phyloP scores from a whole-genome alignment of 768 basidiomycete genomes.

The Panus rudis region DNA sequence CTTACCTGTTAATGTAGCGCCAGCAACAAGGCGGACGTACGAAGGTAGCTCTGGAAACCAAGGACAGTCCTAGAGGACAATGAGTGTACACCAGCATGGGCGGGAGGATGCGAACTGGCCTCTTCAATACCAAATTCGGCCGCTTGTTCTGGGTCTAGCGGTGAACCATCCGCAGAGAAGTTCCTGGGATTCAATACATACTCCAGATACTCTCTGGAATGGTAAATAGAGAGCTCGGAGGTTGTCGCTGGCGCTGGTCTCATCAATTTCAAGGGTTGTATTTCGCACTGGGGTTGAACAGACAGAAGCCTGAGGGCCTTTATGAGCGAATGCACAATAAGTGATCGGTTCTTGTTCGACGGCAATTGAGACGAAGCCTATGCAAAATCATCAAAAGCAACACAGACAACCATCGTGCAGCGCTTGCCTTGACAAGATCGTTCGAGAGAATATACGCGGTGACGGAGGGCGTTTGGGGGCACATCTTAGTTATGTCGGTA shows the following conservation, averaged over 20 bases:
- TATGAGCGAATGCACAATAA: constrained; percentile 59
- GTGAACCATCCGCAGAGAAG: constrained; percentile 9
- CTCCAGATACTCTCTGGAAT: constrained; percentile 66
- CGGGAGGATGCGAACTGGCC: constrained; percentile 26
- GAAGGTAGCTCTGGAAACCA: constrained; percentile 59
- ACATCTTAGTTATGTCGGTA: too few relatives aligned
- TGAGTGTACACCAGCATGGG: not conserved
- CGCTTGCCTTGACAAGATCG: too few relatives aligned
- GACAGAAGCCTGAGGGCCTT: constrained; percentile 44
- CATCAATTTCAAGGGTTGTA: constrained; percentile 40
- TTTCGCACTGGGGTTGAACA: constrained; percentile 15
- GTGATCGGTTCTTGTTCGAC: constrained; percentile 60
- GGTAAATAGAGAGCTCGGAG: constrained; percentile 59
- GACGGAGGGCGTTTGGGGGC: too few relatives aligned
- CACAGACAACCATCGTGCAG: too few relatives aligned
- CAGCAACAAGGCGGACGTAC: constrained; percentile 69
- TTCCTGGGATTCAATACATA: constrained; percentile 35
- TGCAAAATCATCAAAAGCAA: too few relatives aligned
- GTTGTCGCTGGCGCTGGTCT: constrained; percentile 47
- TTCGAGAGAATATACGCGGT: too few relatives aligned
- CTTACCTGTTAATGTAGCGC: constrained; percentile 57
- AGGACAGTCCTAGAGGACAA: constrained; percentile 65
- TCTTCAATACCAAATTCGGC: constrained; percentile 54
- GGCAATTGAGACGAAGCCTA: constrained; percentile 54
- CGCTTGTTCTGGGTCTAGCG: too few relatives aligned